Percentiles rank a stretch among this genome's conserved stretches.
Evolutionary conservation across 1,284 basidiomycete genomes (phyloP).

Genomic region (Fomitopsis palustris): DNA sequence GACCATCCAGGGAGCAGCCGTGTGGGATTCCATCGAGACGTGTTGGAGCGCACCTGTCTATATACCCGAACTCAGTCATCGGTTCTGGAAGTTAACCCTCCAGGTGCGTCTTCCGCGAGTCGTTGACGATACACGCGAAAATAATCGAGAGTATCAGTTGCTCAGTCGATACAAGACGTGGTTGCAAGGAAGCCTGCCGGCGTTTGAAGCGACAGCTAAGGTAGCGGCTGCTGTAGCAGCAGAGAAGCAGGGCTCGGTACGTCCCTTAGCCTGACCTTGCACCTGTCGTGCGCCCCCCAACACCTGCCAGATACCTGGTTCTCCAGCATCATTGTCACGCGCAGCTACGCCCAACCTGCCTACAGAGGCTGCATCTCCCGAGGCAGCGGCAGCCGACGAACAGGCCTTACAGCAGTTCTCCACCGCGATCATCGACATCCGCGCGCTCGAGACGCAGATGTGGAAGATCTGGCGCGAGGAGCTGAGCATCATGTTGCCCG

Average conservation of each 20-base stretch:
- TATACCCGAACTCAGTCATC: conserved; percentile 74
- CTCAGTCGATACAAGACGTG: conserved; percentile 76
- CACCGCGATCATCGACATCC: conserved; percentile 63
- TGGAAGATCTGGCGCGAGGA: conserved; percentile 62
- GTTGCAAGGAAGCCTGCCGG: conserved; percentile 51
- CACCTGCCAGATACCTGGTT: conserved; percentile 3
- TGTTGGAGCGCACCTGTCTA: conserved; percentile 88
- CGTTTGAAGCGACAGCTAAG: conserved; percentile 33
- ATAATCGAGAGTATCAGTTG: conserved; percentile 43
- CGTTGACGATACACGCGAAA: neutral
- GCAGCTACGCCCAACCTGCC: conserved; percentile 48
- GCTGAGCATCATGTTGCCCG: conserved; percentile 59
- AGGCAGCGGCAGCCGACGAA: conserved; percentile 60
- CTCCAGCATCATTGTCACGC: conserved; percentile 31
- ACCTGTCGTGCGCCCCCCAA: neutral
- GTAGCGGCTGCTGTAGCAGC: conserved; percentile 26
- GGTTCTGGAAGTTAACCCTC: conserved; percentile 86
- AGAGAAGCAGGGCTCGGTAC: conserved; percentile 31
- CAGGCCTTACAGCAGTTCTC: conserved; percentile 56
- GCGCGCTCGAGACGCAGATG: conserved; percentile 47
- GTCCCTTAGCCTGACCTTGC: neutral
- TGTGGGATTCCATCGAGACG: conserved; percentile 69
- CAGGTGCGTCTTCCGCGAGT: conserved; percentile 50
- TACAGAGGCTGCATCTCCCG: conserved; percentile 46
- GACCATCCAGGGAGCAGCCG: conserved; percentile 61